Percentiles rank a stretch among this genome's conserved stretches.
Conservation (phyloP, 805 yeast genomes). For the Ogataea wickerhamii region DNA sequence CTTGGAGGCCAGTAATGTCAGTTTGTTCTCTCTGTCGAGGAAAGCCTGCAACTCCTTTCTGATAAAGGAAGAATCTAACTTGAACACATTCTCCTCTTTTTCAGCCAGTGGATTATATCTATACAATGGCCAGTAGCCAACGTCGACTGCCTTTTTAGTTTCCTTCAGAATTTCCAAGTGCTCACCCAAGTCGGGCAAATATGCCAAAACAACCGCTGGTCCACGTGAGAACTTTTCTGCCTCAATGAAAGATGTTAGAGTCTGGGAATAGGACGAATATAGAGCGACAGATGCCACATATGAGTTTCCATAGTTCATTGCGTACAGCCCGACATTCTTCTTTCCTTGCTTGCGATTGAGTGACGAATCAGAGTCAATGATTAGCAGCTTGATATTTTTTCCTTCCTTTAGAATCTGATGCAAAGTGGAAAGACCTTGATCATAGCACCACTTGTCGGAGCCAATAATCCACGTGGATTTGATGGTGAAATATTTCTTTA, state of each 20-base stretch:
- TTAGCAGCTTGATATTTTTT: slow-evolving; percentile 74
- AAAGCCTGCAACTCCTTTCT: slow-evolving; percentile 73
- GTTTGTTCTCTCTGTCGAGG: slow-evolving; percentile 84
- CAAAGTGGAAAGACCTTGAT: slow-evolving; percentile 86
- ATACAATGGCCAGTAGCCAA: slow-evolving; percentile 97
- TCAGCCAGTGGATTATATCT: slow-evolving; percentile 68
- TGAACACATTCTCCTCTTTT: slow-evolving; percentile 52
- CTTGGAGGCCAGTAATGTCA: slow-evolving; percentile 67
- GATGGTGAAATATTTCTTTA: slow-evolving; percentile 43
- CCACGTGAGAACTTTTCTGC: slow-evolving; percentile 80
- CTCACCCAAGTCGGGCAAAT: slow-evolving; percentile 74
- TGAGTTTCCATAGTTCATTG: slow-evolving; percentile 86
- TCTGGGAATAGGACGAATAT: slow-evolving; percentile 90
- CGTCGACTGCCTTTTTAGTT: slow-evolving; percentile 84
- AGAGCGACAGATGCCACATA: slow-evolving; percentile 95
- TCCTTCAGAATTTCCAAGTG: slow-evolving; percentile 76
- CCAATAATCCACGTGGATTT: slow-evolving; percentile 81
- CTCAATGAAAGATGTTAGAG: slow-evolving; percentile 81
- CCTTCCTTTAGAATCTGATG: slow-evolving; percentile 72
- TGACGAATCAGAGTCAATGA: slow-evolving; percentile 83
- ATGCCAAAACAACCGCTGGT: slow-evolving; percentile 88
- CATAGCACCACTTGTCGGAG: slow-evolving; percentile 94
- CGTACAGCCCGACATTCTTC: slow-evolving; percentile 90
- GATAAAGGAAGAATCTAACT: slow-evolving; percentile 79
- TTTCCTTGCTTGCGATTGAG: slow-evolving; percentile 54